Conservation (phyloP, 441 rosid species). For the Hura crepitans region DNA sequence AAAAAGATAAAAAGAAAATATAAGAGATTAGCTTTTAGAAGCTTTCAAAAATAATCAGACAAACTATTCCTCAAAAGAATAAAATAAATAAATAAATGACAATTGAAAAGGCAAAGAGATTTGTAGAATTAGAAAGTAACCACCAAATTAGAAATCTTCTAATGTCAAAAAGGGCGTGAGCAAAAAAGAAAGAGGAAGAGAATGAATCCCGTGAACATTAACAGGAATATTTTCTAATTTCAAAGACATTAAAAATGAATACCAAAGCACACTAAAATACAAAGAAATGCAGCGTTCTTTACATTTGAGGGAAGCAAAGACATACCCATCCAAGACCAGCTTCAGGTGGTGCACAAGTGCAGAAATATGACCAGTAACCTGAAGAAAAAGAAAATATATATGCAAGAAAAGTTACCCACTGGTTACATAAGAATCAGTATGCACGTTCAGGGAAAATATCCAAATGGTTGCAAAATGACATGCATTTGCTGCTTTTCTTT, state of each 20-base stretch:
- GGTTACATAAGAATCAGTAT: neutral
- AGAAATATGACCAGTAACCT: slow-evolving; percentile 98
- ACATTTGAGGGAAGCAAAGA: slow-evolving; percentile 20
- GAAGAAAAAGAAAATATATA: slow-evolving; percentile 26
- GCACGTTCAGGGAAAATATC: slow-evolving; percentile 1
- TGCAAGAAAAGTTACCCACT: slow-evolving; percentile 17
- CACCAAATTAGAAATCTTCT: neutral
- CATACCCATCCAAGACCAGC: slow-evolving; percentile 99
- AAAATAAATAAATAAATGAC: neutral
- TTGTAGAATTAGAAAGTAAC: neutral
- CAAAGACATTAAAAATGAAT: neutral
- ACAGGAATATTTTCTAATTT: neutral
- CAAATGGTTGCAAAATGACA: neutral
- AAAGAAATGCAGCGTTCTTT: neutral
- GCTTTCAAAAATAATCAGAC: neutral
- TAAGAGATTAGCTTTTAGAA: slow-evolving; percentile 1
- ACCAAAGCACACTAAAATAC: neutral
- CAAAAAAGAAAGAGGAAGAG: neutral
- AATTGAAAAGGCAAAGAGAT: neutral
- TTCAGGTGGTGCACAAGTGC: slow-evolving; percentile 97
- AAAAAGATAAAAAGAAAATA: neutral
- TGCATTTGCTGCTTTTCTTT: neutral
- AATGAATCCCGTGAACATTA: neutral
- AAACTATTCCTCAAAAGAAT: neutral
- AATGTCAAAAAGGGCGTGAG: neutral